Percentiles rank a stretch among this genome's conserved stretches.
Conservation (phyloP, 768 basidiomycete genomes). For the Lactarius trivialis region DNA sequence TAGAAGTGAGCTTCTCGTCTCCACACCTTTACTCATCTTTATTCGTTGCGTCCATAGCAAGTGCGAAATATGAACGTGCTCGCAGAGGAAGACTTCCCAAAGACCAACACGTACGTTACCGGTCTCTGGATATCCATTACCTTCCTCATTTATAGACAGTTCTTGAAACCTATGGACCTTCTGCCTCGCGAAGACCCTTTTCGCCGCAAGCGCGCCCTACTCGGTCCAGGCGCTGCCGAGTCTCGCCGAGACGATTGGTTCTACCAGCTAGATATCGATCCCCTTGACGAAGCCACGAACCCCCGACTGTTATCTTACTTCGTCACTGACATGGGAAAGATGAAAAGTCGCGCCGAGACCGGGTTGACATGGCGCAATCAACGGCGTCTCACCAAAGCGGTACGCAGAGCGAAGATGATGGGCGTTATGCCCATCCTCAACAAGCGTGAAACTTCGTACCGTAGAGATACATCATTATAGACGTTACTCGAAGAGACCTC, state of each 20-base stretch:
- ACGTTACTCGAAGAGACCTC: neutral
- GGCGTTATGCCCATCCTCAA: slow-evolving; percentile 59
- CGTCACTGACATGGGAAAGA: slow-evolving; percentile 75
- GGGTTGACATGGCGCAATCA: slow-evolving; percentile 74
- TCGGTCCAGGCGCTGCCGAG: slow-evolving; percentile 50
- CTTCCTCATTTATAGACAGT: slow-evolving; percentile 30
- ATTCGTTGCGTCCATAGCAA: neutral
- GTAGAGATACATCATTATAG: neutral
- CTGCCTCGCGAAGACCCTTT: slow-evolving; percentile 29
- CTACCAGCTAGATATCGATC: slow-evolving; percentile 65
- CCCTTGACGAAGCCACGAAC: slow-evolving; percentile 62
- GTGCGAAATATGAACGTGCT: slow-evolving; percentile 14
- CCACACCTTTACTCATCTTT: neutral
- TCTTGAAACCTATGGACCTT: slow-evolving; percentile 42
- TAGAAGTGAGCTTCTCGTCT: neutral
- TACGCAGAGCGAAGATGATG: slow-evolving; percentile 87
- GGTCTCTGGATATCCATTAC: slow-evolving; percentile 7
- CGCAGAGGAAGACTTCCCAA: slow-evolving; percentile 19
- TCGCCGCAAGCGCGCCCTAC: slow-evolving; percentile 30
- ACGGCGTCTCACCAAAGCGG: slow-evolving; percentile 72
- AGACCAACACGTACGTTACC: slow-evolving; percentile 21
- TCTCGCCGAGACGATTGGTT: slow-evolving; percentile 62
- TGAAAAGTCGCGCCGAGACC: slow-evolving; percentile 61
- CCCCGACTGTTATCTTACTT: slow-evolving; percentile 48
- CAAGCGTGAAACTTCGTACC: slow-evolving; percentile 6